Percentiles rank a stretch among this genome's conserved stretches.
These are phyloP conservation scores for Scheffersomyces segobiensis DNA, from an alignment of 1,139 yeast genomes.

Conservation along the genomic window DNA sequence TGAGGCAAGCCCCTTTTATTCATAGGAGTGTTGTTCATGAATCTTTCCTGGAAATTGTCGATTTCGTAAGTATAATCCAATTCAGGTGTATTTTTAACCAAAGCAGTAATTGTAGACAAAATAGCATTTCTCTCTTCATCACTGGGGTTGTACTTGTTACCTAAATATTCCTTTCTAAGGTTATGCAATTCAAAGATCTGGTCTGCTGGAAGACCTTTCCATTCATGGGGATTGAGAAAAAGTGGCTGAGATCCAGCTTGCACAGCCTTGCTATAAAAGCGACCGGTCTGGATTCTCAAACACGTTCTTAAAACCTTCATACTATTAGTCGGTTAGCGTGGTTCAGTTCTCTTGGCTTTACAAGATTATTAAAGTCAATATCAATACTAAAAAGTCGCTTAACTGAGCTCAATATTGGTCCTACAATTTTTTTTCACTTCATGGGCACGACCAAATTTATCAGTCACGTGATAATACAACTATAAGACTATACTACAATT, in stretches of 20 bases:
- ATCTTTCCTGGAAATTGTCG: slow-evolving; percentile 47
- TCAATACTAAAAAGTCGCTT: not conserved
- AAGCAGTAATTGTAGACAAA: slow-evolving; percentile 41
- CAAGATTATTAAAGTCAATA: not conserved
- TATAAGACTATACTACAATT: no score
- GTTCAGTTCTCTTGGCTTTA: not conserved
- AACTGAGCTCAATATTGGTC: not conserved
- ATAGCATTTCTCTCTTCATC: slow-evolving; percentile 50
- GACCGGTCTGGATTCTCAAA: slow-evolving; percentile 3
- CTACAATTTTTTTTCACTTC: not conserved
- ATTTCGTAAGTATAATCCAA: slow-evolving; percentile 46
- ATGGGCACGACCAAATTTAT: not conserved
- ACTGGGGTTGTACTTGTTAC: slow-evolving; percentile 57
- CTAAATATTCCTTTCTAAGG: slow-evolving; percentile 56
- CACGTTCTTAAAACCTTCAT: not conserved
- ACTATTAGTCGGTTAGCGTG: not conserved
- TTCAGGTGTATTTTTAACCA: slow-evolving; percentile 31
- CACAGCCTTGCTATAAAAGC: slow-evolving; percentile 16
- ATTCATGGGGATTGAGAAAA: slow-evolving; percentile 59
- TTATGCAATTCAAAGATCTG: slow-evolving; percentile 61
- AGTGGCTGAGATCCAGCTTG: slow-evolving; percentile 20
- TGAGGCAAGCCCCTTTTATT: slow-evolving; percentile 42
- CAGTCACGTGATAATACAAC: not conserved
- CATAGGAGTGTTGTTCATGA: slow-evolving; percentile 47
- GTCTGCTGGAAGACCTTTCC: slow-evolving; percentile 70